phyloP scores from a whole-genome alignment of 2,329 filamentous ascomycete genomes.

The Didymella keratinophila region DNA sequence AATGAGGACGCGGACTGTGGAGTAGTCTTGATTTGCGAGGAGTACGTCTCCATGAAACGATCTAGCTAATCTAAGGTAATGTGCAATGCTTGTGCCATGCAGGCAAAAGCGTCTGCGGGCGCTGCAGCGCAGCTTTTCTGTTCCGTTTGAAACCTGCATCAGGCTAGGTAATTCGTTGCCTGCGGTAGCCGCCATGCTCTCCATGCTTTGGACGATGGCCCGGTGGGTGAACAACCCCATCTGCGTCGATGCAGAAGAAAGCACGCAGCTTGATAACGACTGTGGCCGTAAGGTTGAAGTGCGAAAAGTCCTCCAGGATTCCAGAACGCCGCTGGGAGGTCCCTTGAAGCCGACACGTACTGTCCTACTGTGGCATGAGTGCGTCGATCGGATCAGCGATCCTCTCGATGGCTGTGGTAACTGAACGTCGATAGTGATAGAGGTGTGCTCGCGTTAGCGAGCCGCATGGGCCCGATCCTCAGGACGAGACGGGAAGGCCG shows the following conservation, averaged over 20 bases:
- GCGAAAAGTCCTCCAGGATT: neutral
- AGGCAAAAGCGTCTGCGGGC: neutral
- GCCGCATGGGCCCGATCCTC: constrained; percentile 16
- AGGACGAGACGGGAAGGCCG: constrained; percentile 53
- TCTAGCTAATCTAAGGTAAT: neutral
- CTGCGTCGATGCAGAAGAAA: constrained; percentile 5
- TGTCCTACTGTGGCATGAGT: neutral
- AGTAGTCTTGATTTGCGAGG: neutral
- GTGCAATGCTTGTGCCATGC: neutral
- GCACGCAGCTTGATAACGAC: neutral
- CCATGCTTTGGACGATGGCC: neutral
- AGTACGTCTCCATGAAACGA: neutral
- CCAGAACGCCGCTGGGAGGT: neutral
- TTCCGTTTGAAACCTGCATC: neutral
- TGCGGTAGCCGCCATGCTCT: neutral
- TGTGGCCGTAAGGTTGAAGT: neutral
- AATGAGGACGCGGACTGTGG: neutral
- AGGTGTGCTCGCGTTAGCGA: constrained; percentile 6
- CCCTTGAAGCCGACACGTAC: neutral
- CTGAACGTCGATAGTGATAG: neutral
- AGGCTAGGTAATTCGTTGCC: neutral
- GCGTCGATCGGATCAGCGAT: neutral
- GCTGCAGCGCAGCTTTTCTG: neutral
- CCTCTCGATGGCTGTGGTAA: neutral
- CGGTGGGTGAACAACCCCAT: constrained; percentile 2